Evolutionary conservation across 441 rosid genomes (phyloP).

Genomic region (Gossypium laxum): DNA sequence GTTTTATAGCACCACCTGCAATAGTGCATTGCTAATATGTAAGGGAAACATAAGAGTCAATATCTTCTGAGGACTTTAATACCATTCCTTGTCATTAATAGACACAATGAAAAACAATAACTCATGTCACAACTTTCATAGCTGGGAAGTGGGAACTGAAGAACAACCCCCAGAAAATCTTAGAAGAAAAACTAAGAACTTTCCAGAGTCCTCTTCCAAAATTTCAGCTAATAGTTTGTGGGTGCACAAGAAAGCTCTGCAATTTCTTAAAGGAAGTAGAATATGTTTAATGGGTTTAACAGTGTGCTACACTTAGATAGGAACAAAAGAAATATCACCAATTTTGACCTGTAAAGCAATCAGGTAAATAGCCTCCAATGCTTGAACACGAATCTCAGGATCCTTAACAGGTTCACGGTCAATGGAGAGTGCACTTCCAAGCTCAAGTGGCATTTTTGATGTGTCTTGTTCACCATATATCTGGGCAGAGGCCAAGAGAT

Average conservation of each 20-base stretch:
- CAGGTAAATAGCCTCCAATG: slow-evolving; percentile 76
- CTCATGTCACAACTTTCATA: too few species aligned
- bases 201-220: neutral
- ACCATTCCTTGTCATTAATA: too few species aligned
- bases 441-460: slow-evolving; percentile 79
- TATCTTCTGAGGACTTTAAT: too few species aligned
- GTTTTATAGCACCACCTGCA: too few species aligned
- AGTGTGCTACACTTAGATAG: neutral
- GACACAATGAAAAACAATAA: too few species aligned
- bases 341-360: slow-evolving; percentile 51
- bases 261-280: neutral
- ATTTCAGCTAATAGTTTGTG: neutral
- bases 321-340: neutral
- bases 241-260: neutral
- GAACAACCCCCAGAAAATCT: neutral
- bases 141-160: too few species aligned
- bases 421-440: slow-evolving; percentile 67
- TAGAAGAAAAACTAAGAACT: neutral
- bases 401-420: slow-evolving; percentile 79
- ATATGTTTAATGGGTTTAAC: neutral
- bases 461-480: slow-evolving; percentile 52
- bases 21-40: too few species aligned
- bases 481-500: slow-evolving; percentile 26
- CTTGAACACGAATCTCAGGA: slow-evolving; percentile 65
- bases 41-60: too few species aligned